Evolutionary conservation across 306 rosid species (phyloP).

Genomic region (Vigna mungo): DNA sequence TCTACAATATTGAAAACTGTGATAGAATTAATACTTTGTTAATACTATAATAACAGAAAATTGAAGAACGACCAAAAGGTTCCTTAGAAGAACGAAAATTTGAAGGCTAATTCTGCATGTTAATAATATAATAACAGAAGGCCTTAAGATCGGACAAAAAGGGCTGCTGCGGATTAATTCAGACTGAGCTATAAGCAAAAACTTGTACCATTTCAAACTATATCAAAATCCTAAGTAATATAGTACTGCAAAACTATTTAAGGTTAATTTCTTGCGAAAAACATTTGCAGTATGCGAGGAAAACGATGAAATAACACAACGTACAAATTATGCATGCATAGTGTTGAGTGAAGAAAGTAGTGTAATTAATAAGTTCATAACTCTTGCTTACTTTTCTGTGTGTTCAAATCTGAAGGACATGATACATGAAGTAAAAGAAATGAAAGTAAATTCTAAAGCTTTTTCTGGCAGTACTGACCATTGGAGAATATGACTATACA

Average conservation of each 20-base stretch:
- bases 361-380: background rate
- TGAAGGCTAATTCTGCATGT: slow-evolving; percentile 3
- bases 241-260: slow-evolving; percentile 3
- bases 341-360: background rate
- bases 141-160: background rate
- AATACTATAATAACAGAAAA: background rate
- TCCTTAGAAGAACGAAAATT: background rate
- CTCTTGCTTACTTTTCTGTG: background rate
- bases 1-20: background rate
- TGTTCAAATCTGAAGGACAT: background rate
- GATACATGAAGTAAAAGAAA: background rate
- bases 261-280: background rate
- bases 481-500: background rate
- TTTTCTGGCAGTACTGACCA: background rate
- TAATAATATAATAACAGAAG: background rate
- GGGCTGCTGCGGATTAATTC: background rate
- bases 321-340: background rate
- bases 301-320: background rate
- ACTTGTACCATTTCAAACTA: background rate
- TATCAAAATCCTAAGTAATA: too few relatives aligned
- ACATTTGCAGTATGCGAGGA: background rate
- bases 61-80: too few relatives aligned
- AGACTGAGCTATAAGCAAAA: slow-evolving; percentile 24
- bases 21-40: background rate
- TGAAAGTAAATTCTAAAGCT: background rate